Evolutionary conservation across 805 yeast species (phyloP).

Genomic region (Saturnispora dispora): DNA sequence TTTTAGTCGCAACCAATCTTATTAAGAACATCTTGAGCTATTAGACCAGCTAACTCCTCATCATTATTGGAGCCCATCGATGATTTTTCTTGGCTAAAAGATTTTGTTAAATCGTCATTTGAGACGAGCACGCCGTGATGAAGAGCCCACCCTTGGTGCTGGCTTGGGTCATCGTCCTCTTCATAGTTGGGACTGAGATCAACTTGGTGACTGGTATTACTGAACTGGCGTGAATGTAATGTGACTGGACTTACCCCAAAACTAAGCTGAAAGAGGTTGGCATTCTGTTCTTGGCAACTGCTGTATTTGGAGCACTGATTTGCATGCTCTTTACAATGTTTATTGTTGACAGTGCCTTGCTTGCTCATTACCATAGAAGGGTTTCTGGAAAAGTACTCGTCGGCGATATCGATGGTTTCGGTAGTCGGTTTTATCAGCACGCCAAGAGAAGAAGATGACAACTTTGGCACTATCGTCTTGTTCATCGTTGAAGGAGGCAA

Average conservation of each 20-base stretch:
- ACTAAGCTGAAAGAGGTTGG: background rate
- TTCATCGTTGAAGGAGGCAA: background rate
- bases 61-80: background rate
- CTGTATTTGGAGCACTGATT: background rate
- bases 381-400: constrained; percentile 20
- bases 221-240: background rate
- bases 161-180: background rate
- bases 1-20: constrained; percentile 8
- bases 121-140: constrained; percentile 8
- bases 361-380: background rate
- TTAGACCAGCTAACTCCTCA: constrained; percentile 15
- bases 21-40: constrained; percentile 19
- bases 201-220: background rate
- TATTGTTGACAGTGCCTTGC: background rate
- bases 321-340: background rate
- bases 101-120: background rate
- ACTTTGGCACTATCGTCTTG: background rate
- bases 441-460: background rate
- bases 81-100: background rate
- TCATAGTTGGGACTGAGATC: background rate
- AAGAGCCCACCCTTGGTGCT: constrained; percentile 5
- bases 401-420: constrained; percentile 17
- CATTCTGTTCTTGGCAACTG: background rate
- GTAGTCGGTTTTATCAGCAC: background rate
- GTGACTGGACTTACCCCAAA: background rate